Evolutionary conservation across 2,329 filamentous ascomycete species (phyloP), one percentile per base, ranked within the genome.

Genomic region (Chrysosporium keratinophilum): DNA sequence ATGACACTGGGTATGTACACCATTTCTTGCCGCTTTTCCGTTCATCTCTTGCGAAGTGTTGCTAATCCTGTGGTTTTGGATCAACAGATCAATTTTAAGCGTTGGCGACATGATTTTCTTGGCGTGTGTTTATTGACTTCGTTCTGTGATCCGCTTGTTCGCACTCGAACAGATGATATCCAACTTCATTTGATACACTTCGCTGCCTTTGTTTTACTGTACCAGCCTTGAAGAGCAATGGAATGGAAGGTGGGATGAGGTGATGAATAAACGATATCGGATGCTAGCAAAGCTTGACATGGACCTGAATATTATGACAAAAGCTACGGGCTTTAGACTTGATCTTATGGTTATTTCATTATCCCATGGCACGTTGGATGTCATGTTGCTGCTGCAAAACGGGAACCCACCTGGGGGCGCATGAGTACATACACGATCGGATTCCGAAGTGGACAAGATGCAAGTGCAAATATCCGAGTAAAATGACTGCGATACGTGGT

Each of bases 1-100:
- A 83, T 84, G 81, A 84, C 81, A 47, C 69, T 84, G 69, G 80
- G 80, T 78, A 73, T 68, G 75, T 69, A 28, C 23, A 28, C 40
- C 17, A 20, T 43, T 44, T 47, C 35, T 44, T 56, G 50, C 37
- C 9, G 15, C 15, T 19, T 15, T n/a, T 48, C 2, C 6, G 5
- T 17, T 20, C 43, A 40, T 44, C 9, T 45, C 35, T n/a, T 19
- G 19, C 5, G 31, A 17, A 45, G 3, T 50, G 31, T 47, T 23
- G 42, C 41, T 56, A 44, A 49, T 20, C 2, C 9, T 5, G 37
- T 35, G 10, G 12, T 14, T 12, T 37, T 37, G 4, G 35, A n/a
- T n/a, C 3, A 39, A 39, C 50, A 56, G 54, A 56, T 54, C 54
- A 56, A 54, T 56, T 56, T 33, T 56, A 28, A 56, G 20, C 43